Evolutionary conservation across 2,329 filamentous ascomycete genomes (phyloP), one percentile per base, ranked within the genome.

Genomic region (Cladosporium sp.): DNA sequence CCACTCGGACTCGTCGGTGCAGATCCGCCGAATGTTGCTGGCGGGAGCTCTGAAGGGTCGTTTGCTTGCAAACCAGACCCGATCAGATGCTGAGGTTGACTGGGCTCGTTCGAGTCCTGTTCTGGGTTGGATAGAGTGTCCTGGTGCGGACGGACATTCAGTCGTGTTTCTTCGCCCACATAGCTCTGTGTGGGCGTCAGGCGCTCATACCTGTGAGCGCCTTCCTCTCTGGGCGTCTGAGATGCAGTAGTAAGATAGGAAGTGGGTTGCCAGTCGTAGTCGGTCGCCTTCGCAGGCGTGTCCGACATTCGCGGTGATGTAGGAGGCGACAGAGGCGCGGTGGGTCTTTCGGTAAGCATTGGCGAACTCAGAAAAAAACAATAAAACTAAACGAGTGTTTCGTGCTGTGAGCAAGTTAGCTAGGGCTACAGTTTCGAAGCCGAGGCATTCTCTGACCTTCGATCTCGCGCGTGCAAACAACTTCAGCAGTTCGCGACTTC

Each of bases 281-380:
- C 73, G 69, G 68, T 67, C 61, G 70, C 66, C 63, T 73, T 75
- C 61, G 71, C 69, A 68, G 71, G 70, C 65, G 75, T 76, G 66
- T 71, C 75, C 75, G 75, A 78, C 76, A 78, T 78, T 68, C 73
- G 77, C 70, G 77, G 77, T 69, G 77, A 79, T 62, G 69, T 77
- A 60, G 77, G 77, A 64, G 77, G 77, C 69, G 77, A 79, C 65
- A 78, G 68, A 65, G 75, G 75, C 68, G 75, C 74, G 68, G 74
- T 72, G 64, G 73, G 72, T 68, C 70, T 75, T 71, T 72, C 73
- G 70, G 74, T 71, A 69, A 77, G 59, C 66, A 68, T 68, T 67
- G 64, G 64, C 54, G 44, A 28, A 44, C 32, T 35, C 42, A 10
- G 28, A 32, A 32, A 32, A 9, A 40, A 45, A 44, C n/a, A n/a